A percentile compares a stretch with the other conserved stretches of the same genome.
Evolutionary conservation across 2,329 filamentous ascomycete genomes (phyloP).

Genomic region (Scedosporium aurantiacum): DNA sequence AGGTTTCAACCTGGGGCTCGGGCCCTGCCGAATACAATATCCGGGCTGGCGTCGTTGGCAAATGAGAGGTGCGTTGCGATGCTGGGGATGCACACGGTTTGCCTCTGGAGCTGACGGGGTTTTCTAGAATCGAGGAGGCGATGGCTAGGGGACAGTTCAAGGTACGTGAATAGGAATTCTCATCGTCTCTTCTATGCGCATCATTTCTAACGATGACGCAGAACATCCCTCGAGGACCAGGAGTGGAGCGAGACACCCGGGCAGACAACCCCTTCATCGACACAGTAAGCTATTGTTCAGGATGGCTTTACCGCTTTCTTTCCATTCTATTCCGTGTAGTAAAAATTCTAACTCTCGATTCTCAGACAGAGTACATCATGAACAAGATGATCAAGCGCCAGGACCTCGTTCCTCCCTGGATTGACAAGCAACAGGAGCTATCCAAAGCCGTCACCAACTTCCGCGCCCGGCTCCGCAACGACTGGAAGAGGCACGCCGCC

Average conservation of each 20-base stretch:
- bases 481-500: conserved; percentile 78
- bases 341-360: background rate
- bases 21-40: conserved; percentile 62
- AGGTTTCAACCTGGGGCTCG: conserved; percentile 65
- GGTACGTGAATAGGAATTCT: background rate
- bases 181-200: background rate
- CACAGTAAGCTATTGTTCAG: conserved; percentile 32
- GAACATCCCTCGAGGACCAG: conserved; percentile 70
- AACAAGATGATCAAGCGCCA: conserved; percentile 98
- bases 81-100: too few relatives aligned
- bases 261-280: conserved; percentile 84
- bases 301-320: background rate
- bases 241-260: conserved; percentile 69
- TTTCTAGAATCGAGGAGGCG: conserved; percentile 68
- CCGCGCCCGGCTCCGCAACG: conserved; percentile 59
- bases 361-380: conserved; percentile 83
- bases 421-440: conserved; percentile 94
- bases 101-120: background rate
- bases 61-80: conserved; percentile 47
- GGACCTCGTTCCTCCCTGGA: conserved; percentile 94
- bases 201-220: background rate
- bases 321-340: background rate
- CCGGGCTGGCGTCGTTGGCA: conserved; percentile 70
- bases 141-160: conserved; percentile 84
- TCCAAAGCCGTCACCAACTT: conserved; percentile 59